A percentile compares a stretch with the other conserved stretches of the same genome.
Conservation (phyloP, 1,284 basidiomycete genomes). For the Termitomyces sp. region DNA sequence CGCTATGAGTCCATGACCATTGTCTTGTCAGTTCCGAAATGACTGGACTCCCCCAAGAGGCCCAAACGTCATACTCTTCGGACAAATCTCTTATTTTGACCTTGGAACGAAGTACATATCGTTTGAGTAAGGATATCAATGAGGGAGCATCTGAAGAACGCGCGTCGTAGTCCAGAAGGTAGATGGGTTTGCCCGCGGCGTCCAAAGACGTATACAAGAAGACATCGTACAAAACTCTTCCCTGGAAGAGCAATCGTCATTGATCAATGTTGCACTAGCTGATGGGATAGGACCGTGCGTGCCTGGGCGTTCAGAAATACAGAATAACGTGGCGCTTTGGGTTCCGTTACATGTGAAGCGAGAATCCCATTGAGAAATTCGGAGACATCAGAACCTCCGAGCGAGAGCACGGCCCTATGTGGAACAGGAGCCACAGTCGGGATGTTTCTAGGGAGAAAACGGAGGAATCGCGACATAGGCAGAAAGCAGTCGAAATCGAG, state of each 20-base stretch:
- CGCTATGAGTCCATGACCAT: slow-evolving; percentile 59
- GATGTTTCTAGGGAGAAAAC: slow-evolving; percentile 39
- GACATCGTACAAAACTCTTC: slow-evolving; percentile 84
- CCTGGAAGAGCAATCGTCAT: slow-evolving; percentile 42
- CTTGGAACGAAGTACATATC: slow-evolving; percentile 86
- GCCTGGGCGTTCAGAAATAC: slow-evolving; percentile 87
- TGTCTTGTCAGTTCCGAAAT: slow-evolving; percentile 34
- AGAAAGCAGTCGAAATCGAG: background rate
- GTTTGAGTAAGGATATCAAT: slow-evolving; percentile 67
- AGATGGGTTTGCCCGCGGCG: slow-evolving; percentile 44
- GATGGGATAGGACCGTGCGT: slow-evolving; percentile 23
- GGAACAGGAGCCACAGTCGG: slow-evolving; percentile 62
- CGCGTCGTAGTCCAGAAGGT: slow-evolving; percentile 73
- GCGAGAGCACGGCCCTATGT: slow-evolving; percentile 63
- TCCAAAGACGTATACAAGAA: slow-evolving; percentile 73
- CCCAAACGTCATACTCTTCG: slow-evolving; percentile 74
- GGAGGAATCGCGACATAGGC: slow-evolving; percentile 33
- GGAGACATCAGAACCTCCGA: slow-evolving; percentile 78
- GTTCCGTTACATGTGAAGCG: slow-evolving; percentile 51
- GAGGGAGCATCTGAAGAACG: slow-evolving; percentile 50
- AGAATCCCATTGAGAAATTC: slow-evolving; percentile 90
- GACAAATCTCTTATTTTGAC: slow-evolving; percentile 79
- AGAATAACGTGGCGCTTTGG: slow-evolving; percentile 62
- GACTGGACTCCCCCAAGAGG: slow-evolving; percentile 64
- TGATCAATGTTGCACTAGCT: slow-evolving; percentile 11